Evolutionary conservation across 2,329 filamentous ascomycete genomes (phyloP).

Genomic region (Trichophyton schoenleinii): DNA sequence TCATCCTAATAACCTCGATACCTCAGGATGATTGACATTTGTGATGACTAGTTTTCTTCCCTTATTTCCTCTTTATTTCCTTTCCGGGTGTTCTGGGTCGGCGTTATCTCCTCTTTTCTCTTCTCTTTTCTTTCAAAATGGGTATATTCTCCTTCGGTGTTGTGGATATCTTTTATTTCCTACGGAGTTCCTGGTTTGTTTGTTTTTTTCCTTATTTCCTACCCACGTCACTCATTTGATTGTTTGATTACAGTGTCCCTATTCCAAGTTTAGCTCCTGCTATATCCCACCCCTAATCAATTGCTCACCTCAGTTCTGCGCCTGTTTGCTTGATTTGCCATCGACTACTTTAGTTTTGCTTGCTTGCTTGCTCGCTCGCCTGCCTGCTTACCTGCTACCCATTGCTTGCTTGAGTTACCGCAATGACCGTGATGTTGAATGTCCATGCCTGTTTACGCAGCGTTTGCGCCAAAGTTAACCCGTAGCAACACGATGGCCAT

Average conservation of each 20-base stretch:
- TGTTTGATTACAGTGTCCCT: not conserved
- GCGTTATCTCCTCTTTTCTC: not conserved
- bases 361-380: too few relatives aligned
- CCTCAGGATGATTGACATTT: not conserved
- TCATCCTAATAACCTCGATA: not conserved
- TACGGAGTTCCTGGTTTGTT: not conserved
- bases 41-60: not conserved
- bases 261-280: not conserved
- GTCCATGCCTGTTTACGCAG: not conserved
- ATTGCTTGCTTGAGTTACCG: not conserved
- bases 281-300: not conserved
- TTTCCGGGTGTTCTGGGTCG: not conserved
- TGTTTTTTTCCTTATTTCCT: not conserved
- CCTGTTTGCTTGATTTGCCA: not conserved
- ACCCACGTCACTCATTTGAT: not conserved
- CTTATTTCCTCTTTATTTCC: not conserved
- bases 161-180: not conserved
- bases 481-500: not conserved
- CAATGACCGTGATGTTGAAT: not conserved
- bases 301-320: not conserved
- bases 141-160: not conserved
- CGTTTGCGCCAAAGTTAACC: not conserved
- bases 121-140: not conserved
- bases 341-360: conserved; percentile 1
- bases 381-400: too few relatives aligned